phyloP scores from a whole-genome alignment of 495 filamentous ascomycete species.

The Penicillium egyptiacum region DNA sequence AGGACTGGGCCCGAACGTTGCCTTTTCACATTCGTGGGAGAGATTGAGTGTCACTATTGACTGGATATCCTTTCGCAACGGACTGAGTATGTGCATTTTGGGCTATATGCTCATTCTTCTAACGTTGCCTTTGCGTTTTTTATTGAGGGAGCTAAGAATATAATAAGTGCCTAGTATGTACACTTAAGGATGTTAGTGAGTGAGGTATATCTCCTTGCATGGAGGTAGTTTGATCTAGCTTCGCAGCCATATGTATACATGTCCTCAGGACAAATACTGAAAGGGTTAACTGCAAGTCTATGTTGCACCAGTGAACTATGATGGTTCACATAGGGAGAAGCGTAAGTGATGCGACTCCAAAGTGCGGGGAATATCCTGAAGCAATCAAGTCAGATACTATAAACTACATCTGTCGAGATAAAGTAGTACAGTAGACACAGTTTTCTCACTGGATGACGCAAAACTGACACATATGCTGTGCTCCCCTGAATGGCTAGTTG shows the following conservation, averaged over 20 bases:
- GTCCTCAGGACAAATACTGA: neutral
- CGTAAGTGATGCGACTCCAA: neutral
- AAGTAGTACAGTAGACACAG: constrained; percentile 1
- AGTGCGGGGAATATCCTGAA: constrained; percentile 1
- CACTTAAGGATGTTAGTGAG: no score
- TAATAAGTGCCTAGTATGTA: no score
- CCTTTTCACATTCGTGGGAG: neutral
- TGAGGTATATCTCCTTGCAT: no score
- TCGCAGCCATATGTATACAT: neutral
- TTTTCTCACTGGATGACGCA: neutral
- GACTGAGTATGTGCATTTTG: neutral
- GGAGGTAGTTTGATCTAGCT: no score
- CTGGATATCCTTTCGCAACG: neutral
- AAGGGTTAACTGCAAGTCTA: neutral
- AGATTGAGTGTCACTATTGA: neutral
- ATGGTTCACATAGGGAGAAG: neutral
- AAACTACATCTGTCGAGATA: neutral
- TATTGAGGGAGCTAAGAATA: no score
- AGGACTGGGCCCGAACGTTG: neutral
- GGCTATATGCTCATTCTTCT: no score
- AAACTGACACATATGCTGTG: constrained; percentile 3
- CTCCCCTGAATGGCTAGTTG: neutral
- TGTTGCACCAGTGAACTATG: neutral
- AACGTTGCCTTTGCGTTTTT: no score
- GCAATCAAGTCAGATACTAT: neutral